These are phyloP conservation scores for Aschersonia sp. DNA, from an alignment of 2,329 filamentous ascomycete genomes.

Conservation along the genomic window DNA sequence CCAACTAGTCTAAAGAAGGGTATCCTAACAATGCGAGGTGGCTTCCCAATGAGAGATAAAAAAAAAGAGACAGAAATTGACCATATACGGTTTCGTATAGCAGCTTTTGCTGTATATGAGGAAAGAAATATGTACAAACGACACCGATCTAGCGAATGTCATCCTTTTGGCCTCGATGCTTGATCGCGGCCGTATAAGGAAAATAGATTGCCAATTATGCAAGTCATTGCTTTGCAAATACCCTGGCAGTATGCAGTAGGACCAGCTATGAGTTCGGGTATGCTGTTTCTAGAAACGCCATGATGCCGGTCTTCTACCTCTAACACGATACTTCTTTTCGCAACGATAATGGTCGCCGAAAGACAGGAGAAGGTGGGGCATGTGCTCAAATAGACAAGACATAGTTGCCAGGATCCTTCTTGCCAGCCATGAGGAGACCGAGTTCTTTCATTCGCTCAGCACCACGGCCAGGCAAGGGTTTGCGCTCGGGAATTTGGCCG, in stretches of 20 bases:
- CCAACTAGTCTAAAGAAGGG: not conserved
- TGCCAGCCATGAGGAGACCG: constrained; percentile 76
- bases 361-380: not conserved
- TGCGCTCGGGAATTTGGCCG: constrained; percentile 44
- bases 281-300: no score
- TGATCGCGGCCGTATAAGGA: no score
- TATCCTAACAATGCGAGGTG: not conserved
- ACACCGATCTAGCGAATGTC: not conserved
- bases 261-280: no score
- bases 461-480: constrained; percentile 68
- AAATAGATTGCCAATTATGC: no score
- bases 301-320: no score
- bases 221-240: no score
- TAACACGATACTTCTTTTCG: no score
- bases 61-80: not conserved
- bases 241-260: no score
- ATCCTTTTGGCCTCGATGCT: no score
- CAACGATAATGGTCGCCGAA: not conserved
- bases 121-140: not conserved
- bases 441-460: constrained; percentile 76
- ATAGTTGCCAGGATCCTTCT: constrained; percentile 58
- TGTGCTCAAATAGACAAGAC: constrained; percentile 53
- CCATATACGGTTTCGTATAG: not conserved
- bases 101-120: not conserved
- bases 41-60: not conserved